Base-by-base conservation (phyloP, 345 rosid species). In the Citrus glauca region DNA sequence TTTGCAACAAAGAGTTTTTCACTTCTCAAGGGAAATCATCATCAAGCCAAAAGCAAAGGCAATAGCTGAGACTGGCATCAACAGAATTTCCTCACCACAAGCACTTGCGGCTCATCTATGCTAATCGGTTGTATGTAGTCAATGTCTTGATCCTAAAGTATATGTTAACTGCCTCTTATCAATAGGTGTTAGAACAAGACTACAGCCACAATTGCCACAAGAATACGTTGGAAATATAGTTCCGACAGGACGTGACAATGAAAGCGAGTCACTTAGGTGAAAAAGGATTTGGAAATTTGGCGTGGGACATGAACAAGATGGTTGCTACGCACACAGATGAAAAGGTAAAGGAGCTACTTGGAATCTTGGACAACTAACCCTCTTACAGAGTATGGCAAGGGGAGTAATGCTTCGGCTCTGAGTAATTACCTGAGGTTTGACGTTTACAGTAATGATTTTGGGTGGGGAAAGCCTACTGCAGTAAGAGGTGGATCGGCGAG, bases 1-100 rank as follows among this genome's bases (percentile, higher is more conserved):
- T 19, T 13, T 72, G 73, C 17, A 35, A 53, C 84, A 84, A 2
- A 59, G 66, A 30, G 64, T 85, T n/a, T 88, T 87, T 61, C 85
- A 84, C 71, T 85, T 89, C 71, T 22, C 82, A 30, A 73, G 59
- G 62, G 64, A 81, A 30, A 83, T 62, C n/a, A 76, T 86, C 6
- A 67, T 76, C 25, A 71, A 66, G 25, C 84, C 86, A 6, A 88
- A 90, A 84, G 83, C 84, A 1, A 79, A 69, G 65, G 91, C 85
- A 55, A 84, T 86, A 33, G 56, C 32, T 5, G 87, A 87, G 27
- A 60, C 67, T 25, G 82, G 63, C 57, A 69, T 79, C 4, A 16
- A 22, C 72, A 68, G 22, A 1, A 74, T 89, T 45, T 89, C 87
- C 22, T 86, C 87, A 16, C 81, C 85, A 53, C 91, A 89, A 78